Conservation (phyloP, 257 asterid genomes). For the Knoxia roxburghii region DNA sequence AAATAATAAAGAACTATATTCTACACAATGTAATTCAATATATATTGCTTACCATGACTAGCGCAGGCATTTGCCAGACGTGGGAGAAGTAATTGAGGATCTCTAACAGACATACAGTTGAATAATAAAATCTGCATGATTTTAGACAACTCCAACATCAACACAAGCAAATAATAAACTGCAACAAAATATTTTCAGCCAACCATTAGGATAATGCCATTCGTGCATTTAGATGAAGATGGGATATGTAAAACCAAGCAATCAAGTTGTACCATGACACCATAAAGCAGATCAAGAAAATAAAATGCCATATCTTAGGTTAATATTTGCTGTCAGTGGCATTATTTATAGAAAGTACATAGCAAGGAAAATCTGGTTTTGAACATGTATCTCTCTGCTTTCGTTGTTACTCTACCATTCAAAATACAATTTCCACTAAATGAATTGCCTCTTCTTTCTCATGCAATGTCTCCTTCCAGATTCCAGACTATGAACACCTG, state of each 20-base stretch:
- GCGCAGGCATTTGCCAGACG: slow-evolving; percentile 69
- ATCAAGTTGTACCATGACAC: neutral
- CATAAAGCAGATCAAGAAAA: neutral
- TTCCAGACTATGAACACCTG: neutral
- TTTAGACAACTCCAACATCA: slow-evolving; percentile 1
- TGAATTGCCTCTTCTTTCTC: neutral
- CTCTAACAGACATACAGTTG: slow-evolving; percentile 97
- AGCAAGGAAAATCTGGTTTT: neutral
- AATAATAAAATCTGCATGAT: slow-evolving; percentile 83
- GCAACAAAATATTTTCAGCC: neutral
- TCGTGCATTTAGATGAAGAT: neutral
- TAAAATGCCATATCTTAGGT: too few species aligned
- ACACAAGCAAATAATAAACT: neutral
- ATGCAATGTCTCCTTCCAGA: neutral
- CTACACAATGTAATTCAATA: neutral
- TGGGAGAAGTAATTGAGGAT: slow-evolving; percentile 89
- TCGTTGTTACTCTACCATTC: neutral
- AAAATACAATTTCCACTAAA: neutral
- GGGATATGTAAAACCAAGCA: neutral
- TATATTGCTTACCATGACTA: slow-evolving; percentile 54
- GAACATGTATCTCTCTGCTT: neutral
- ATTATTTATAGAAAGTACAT: neutral
- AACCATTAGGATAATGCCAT: neutral
- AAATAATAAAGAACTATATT: neutral
- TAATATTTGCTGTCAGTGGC: neutral